These are phyloP conservation scores for Astrothelium subdiscretum DNA, from an alignment of 495 filamentous ascomycete genomes.

Conservation along the genomic window DNA sequence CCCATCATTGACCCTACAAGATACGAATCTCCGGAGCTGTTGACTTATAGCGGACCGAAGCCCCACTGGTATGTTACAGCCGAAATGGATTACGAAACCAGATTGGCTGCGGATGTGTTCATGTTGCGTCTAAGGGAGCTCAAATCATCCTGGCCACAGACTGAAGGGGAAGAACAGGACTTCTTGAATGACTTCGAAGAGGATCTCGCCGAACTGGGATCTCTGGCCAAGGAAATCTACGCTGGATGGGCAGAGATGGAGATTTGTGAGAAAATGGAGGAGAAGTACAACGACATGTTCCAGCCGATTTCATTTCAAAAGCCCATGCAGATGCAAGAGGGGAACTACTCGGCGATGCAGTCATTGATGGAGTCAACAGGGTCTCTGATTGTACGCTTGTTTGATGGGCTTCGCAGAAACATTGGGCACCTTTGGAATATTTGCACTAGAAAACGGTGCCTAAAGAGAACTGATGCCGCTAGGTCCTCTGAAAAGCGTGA, in stretches of 20 bases:
- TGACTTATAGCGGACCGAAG: not conserved
- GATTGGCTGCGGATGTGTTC: not conserved
- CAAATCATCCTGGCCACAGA: not conserved
- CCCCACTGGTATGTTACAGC: not conserved
- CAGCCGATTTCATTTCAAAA: not conserved
- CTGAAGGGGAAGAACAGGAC: not conserved
- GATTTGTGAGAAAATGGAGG: not conserved
- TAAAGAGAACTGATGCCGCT: not conserved
- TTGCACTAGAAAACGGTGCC: not conserved
- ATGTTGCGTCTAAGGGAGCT: not conserved
- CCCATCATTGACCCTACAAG: not conserved
- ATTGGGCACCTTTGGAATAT: not conserved
- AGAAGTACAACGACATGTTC: not conserved
- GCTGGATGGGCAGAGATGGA: not conserved
- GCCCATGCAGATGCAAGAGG: not conserved
- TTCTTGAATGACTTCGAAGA: not conserved
- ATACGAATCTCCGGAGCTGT: not conserved
- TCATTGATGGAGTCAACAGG: not conserved
- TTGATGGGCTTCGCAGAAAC: not conserved
- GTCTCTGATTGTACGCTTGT: not conserved
- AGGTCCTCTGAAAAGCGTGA: not conserved
- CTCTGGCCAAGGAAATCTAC: not conserved
- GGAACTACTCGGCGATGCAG: not conserved
- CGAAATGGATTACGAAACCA: not conserved
- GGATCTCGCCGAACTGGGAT: not conserved